Evolutionary conservation across 164 flowering plant species (phyloP).

Genomic region (Piper betle): DNA sequence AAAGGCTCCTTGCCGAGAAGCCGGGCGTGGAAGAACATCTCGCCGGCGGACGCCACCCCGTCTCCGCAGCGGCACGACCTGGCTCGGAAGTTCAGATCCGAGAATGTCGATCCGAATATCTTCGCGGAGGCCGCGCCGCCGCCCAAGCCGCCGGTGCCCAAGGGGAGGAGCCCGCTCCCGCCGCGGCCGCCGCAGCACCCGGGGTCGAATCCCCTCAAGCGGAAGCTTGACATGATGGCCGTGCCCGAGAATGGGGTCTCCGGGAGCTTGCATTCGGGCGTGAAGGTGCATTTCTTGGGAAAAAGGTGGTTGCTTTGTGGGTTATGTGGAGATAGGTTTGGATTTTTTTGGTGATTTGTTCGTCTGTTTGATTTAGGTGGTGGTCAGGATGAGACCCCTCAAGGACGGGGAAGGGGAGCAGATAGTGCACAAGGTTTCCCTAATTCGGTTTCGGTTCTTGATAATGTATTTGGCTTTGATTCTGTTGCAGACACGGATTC

Average conservation of each 20-base stretch:
- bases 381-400: constrained; percentile 79
- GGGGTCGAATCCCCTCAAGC: constrained; percentile 43
- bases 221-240: constrained; percentile 50
- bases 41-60: constrained; percentile 33
- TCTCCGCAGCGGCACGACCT: constrained; percentile 14
- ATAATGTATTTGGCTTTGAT: constrained; percentile 71
- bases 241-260: constrained; percentile 24
- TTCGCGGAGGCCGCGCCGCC: constrained; percentile 3
- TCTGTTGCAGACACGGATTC: constrained; percentile 63
- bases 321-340: too few species aligned
- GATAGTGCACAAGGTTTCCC: constrained; percentile 49
- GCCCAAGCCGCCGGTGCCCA: constrained; percentile 21
- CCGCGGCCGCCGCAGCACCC: constrained; percentile 43
- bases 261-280: too few species aligned
- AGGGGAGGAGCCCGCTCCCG: constrained; percentile 60
- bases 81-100: too few species aligned
- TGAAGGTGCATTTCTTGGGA: neutral
- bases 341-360: too few species aligned
- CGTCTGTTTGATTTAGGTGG: constrained; percentile 28
- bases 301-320: too few species aligned
- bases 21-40: too few species aligned
- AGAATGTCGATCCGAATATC: too few species aligned
- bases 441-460: constrained; percentile 61
- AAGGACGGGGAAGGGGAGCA: constrained; percentile 63
- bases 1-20: too few species aligned